Evolutionary conservation across 805 yeast species (phyloP).

Genomic region (Candida maesae): DNA sequence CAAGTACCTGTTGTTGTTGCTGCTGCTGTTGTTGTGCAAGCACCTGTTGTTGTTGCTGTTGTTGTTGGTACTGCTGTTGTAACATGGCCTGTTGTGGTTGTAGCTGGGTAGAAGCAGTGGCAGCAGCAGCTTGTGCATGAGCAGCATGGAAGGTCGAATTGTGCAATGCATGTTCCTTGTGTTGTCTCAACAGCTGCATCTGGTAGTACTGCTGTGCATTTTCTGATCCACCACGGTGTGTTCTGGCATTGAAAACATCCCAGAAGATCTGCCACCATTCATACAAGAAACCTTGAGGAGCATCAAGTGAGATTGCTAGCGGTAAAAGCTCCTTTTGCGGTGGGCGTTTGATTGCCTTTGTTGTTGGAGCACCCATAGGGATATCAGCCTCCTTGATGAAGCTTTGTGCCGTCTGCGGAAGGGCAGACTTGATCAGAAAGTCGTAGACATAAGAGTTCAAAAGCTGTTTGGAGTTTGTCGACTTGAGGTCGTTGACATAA

Average conservation of each 20-base stretch:
- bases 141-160: slow-evolving; percentile 43
- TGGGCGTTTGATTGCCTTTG: slow-evolving; percentile 21
- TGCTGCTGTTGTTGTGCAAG: slow-evolving; percentile 8
- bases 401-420: slow-evolving; percentile 66
- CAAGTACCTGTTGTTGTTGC: slow-evolving; percentile 7
- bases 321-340: slow-evolving; percentile 42
- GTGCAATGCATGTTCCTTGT: slow-evolving; percentile 51
- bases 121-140: slow-evolving; percentile 21
- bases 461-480: slow-evolving; percentile 41
- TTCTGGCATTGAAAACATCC: slow-evolving; percentile 86
- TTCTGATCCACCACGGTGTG: slow-evolving; percentile 57
- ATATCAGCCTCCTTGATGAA: slow-evolving; percentile 78
- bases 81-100: slow-evolving; percentile 5
- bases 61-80: slow-evolving; percentile 8
- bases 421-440: slow-evolving; percentile 69
- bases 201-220: slow-evolving; percentile 72
- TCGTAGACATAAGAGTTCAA: slow-evolving; percentile 86
- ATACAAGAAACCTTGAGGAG: slow-evolving; percentile 80
- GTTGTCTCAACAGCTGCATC: slow-evolving; percentile 53
- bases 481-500: slow-evolving; percentile 25
- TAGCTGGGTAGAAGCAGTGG: slow-evolving; percentile 7
- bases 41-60: slow-evolving; percentile 6
- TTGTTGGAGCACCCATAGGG: slow-evolving; percentile 24
- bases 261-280: slow-evolving; percentile 98
- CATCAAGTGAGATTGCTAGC: slow-evolving; percentile 60